Evolutionary conservation across 2,329 filamentous ascomycete genomes (phyloP).

Genomic region (Talaromyces amestolkiae): DNA sequence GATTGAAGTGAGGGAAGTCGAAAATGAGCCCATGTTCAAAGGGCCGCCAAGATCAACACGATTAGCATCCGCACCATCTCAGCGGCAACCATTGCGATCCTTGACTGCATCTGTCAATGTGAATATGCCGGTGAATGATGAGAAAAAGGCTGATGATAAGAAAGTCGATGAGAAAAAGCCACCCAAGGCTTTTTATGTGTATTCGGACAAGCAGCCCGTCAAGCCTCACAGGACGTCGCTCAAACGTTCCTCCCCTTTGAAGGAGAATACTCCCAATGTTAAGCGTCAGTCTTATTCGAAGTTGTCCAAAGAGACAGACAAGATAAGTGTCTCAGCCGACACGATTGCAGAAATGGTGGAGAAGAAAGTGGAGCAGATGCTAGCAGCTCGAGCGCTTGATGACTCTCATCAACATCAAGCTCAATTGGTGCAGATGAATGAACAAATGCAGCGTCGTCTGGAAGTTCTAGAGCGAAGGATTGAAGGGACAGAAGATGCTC

Average conservation of each 20-base stretch:
- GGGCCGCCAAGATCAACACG: slow-evolving; percentile 61
- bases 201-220: slow-evolving; percentile 63
- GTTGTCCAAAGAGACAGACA: slow-evolving; percentile 30
- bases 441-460: slow-evolving; percentile 75
- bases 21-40: slow-evolving; percentile 90
- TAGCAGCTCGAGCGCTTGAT: slow-evolving; percentile 69
- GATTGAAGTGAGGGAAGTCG: slow-evolving; percentile 91
- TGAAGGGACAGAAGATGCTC: slow-evolving; percentile 69
- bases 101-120: slow-evolving; percentile 74
- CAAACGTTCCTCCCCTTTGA: slow-evolving; percentile 45
- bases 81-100: slow-evolving; percentile 75
- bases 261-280: slow-evolving; percentile 36
- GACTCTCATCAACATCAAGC: slow-evolving; percentile 49
- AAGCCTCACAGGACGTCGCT: slow-evolving; percentile 44
- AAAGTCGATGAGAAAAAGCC: slow-evolving; percentile 66
- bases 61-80: slow-evolving; percentile 44
- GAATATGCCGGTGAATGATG: slow-evolving; percentile 58
- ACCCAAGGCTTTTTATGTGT: slow-evolving; percentile 81
- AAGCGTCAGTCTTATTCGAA: slow-evolving; percentile 52
- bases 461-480: slow-evolving; percentile 86
- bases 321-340: slow-evolving; percentile 59
- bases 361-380: slow-evolving; percentile 83
- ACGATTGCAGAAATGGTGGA: slow-evolving; percentile 90
- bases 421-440: slow-evolving; percentile 59
- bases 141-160: slow-evolving; percentile 52